Evolutionary conservation across 140 eudicot species (phyloP), one percentile per base, ranked within the genome.

Genomic region (Flaveria floridana): DNA sequence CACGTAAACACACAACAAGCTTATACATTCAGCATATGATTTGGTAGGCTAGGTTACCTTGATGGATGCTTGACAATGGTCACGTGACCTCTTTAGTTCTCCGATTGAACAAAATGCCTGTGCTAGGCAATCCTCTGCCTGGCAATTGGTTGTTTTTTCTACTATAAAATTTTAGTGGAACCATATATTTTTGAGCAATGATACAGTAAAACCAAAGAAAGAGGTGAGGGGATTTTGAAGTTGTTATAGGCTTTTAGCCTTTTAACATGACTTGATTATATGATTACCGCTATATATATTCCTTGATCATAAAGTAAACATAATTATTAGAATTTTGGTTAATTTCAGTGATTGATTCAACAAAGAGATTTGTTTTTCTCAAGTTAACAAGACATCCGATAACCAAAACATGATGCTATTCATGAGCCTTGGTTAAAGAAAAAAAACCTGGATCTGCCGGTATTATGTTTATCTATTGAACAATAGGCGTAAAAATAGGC

Each of bases 81-180:
- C 78, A 16, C 72, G 39, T 65, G 96, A 93, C 47, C 62, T 71
- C 78, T 76, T 79, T 12, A 81, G 61, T 25, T 87, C 88, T 73
- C 95, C 95, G 7, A 75, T 70, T 74, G 79, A 52, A 82, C 89
- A 88, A 74, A 83, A 82, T n/a, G 87, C 90, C 69, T 82, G 86
- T 0, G 99, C 97, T 71, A 94, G 28, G 77, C 63, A 73, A 75
- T 93, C 98, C 79, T 93, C 91, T 58, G 77, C 90, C 97, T 92
- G 76, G 48, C 71, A 70, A 63, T 39, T 41, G 16, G 25, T 42
- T 58, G 42, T 63, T 14, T 63, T 30, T 26, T 1, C 68, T 14
- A 14, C 47, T 16, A 39, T 68, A 10, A 57, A 57, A 77, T 61
- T 59, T 15, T 1, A 52, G 9, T 57, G 19, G 13, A 0, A 23